Conservation (phyloP, 2,329 filamentous ascomycete species). For the Shiraia sp. region DNA sequence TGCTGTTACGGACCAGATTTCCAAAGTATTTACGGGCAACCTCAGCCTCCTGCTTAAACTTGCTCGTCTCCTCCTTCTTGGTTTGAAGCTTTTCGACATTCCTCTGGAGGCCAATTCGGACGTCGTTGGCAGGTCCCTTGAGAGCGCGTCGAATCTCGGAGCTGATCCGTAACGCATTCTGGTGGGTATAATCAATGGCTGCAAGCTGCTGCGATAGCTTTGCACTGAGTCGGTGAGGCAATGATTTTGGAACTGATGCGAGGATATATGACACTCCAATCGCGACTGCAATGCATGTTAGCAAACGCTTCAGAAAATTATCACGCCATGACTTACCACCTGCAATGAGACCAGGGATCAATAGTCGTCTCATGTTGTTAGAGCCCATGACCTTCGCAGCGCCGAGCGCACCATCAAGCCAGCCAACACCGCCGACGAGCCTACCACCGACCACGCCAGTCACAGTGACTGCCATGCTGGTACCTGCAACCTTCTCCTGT, state of each 20-base stretch:
- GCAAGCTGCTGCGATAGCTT: slow-evolving; percentile 83
- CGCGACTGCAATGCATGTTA: slow-evolving; percentile 57
- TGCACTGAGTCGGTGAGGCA: slow-evolving; percentile 80
- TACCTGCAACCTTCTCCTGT: slow-evolving; percentile 93
- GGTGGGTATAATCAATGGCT: slow-evolving; percentile 88
- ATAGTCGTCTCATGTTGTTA: slow-evolving; percentile 77
- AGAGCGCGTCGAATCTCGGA: slow-evolving; percentile 86
- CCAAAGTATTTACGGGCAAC: slow-evolving; percentile 88
- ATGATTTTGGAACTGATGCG: slow-evolving; percentile 82
- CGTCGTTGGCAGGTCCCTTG: slow-evolving; percentile 81
- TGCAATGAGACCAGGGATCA: slow-evolving; percentile 78
- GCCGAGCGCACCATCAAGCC: slow-evolving; percentile 85
- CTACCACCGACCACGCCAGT: slow-evolving; percentile 82
- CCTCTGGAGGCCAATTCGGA: slow-evolving; percentile 80
- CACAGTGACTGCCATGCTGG: slow-evolving; percentile 91
- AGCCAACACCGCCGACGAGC: slow-evolving; percentile 80
- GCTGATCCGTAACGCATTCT: slow-evolving; percentile 83
- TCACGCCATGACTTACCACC: slow-evolving; percentile 65
- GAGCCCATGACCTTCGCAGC: slow-evolving; percentile 79
- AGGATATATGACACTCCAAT: slow-evolving; percentile 80
- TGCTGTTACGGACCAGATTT: slow-evolving; percentile 72
- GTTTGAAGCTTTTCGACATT: slow-evolving; percentile 80
- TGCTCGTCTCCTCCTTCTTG: slow-evolving; percentile 80
- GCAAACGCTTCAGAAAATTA: not conserved
- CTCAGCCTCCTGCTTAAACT: slow-evolving; percentile 80